These are phyloP conservation scores for Cladorrhinum sp. DNA, from an alignment of 2,329 filamentous ascomycete genomes.

Conservation along the genomic window DNA sequence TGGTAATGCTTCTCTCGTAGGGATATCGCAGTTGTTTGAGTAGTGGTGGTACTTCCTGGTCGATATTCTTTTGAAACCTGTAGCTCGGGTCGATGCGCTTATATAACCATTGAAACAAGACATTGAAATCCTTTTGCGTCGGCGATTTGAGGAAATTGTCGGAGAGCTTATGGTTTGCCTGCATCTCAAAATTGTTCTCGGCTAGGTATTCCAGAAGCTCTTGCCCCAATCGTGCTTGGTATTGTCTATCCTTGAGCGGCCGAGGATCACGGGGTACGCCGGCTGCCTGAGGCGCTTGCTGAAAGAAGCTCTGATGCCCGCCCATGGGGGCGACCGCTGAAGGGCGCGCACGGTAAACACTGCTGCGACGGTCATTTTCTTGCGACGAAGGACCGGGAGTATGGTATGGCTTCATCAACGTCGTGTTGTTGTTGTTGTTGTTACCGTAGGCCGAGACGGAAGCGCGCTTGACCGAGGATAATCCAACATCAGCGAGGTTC, in stretches of 20 bases:
- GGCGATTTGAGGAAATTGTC: conserved; percentile 89
- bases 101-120: conserved; percentile 98
- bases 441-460: conserved; percentile 56
- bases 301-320: conserved; percentile 88
- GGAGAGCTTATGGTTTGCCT: conserved; percentile 92
- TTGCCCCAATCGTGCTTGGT: conserved; percentile 78
- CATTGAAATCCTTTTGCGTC: conserved; percentile 97
- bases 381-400: conserved; percentile 42
- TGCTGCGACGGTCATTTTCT: conserved; percentile 69
- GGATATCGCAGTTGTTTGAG: conserved; percentile 93
- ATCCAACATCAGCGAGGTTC: conserved; percentile 74
- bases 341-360: conserved; percentile 70
- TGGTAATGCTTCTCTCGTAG: conserved; percentile 92
- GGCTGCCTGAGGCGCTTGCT: conserved; percentile 75
- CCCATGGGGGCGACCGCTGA: conserved; percentile 65
- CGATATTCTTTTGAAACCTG: conserved; percentile 89
- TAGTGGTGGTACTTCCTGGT: conserved; percentile 89
- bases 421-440: conserved; percentile 52
- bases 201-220: conserved; percentile 90
- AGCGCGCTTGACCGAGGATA: conserved; percentile 80
- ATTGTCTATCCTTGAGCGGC: conserved; percentile 76
- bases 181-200: conserved; percentile 93
- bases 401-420: conserved; percentile 65
- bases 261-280: conserved; percentile 84
- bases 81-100: conserved; percentile 93